Base-by-base conservation (phyloP, 257 asterid genomes). In the Fraxinus pennsylvanica region DNA sequence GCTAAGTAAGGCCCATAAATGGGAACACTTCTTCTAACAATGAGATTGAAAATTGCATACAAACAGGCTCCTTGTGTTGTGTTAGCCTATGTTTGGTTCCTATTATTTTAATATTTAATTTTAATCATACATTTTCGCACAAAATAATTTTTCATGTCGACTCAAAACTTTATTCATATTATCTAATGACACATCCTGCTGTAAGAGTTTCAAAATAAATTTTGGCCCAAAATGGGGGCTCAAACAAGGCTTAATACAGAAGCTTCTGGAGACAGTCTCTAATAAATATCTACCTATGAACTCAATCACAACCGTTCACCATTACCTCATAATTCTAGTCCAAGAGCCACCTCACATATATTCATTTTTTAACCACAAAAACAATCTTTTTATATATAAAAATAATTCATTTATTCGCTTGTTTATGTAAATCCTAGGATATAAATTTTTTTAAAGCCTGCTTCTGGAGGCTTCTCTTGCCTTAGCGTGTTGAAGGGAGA, bases 381-480 rank as follows among this genome's bases (percentile, higher is more conserved):
- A 61, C 13, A 2, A 61, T 22, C 3, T 19, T 30, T 41, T 47
- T 35, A 38, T 36, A 50, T 1, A 14, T 71, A 61, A n/a, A 63
- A 77, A 39, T 54, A 39, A 52, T 71, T 52, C 22, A 78, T 9
- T 66, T 67, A 36, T 72, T 71, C 10, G 66, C 2, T 52, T 52
- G 21, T 17, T 25, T 2, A 59, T n/a, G 29, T 2, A 54, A 59
- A 59, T 72, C 65, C 65, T 9, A 50, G 17, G 63, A 67, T 79
- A 78, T 75, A 71, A 74, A 66, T 81, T 79, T 79, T 78, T 9
- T 54, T 45, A 30, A 0, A 45, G 72, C 69, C 81, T 17, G 71
- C 61, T 85, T 91, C 97, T 91, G 84, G 94, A 88, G 85, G 17
- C 80, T 91, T 87, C 92, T 54, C 35, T 25, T 38, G 57, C 78